Evolutionary conservation across 306 rosid genomes (phyloP), one percentile per base, ranked within the genome.

Genomic region (Argentina anserina): DNA sequence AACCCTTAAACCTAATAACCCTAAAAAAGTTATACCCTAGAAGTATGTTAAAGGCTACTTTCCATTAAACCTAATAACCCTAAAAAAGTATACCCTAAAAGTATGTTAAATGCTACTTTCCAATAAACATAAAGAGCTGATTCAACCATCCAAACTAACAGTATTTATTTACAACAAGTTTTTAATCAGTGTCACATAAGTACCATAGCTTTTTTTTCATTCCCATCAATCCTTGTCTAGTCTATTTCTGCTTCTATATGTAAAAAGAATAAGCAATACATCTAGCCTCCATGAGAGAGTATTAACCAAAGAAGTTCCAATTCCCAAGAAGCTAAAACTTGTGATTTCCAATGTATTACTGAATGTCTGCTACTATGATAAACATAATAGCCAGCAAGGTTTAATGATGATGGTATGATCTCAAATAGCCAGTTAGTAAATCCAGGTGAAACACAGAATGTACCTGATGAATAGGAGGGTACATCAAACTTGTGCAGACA

Each of bases 401-500:
- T 3, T 52, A 21, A 52, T 21, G 59, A 52, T 52, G 5, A 71
- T 37, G 28, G 53, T 25, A 55, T 12, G 18, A 55, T 26, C 46
- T 36, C 14, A 37, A 15, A 43, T 2, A 18, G 56, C 9, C 21
- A 70, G 40, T 23, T 6, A 25, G 65, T 23, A 34, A 55, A 36
- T 37, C 43, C 10, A 3, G 25, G 29, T 26, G 21, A 71, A 40
- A 39, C 55, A 71, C 13, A 34, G 26, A 3, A 58, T 26, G n/a
- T 41, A 91, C 98, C 92, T 94, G 98, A 85, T 89, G 87, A 75
- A 94, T 94, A 63, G 96, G 98, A 46, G 97, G 98, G 84, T 94
- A 91, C 97, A 91, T 94, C 83, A 89, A 77, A 67, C 81, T 86
- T 40, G 82, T 84, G 87, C 98, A 94, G 67, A 88, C 91, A 37